A percentile compares a stretch with the other conserved stretches of the same genome.
phyloP scores from a whole-genome alignment of 306 rosid genomes.

The Gynostemma pentaphyllum region DNA sequence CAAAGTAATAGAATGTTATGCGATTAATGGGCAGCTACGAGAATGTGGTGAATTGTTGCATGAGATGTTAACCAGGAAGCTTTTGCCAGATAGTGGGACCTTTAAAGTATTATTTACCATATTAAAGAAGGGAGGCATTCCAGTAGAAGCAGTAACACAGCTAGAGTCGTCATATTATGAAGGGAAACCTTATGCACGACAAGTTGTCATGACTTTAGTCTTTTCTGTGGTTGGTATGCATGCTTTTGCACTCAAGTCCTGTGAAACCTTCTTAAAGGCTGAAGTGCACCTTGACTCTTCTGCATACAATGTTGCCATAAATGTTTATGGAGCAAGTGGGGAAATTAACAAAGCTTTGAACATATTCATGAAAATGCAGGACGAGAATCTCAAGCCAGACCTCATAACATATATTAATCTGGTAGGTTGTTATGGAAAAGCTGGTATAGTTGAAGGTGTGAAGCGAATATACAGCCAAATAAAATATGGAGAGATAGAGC shows the following conservation, averaged over 20 bases:
- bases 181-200: slow-evolving; percentile 62
- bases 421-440: slow-evolving; percentile 67
- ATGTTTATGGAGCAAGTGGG: slow-evolving; percentile 58
- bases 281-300: slow-evolving; percentile 43
- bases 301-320: slow-evolving; percentile 57
- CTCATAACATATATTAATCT: slow-evolving; percentile 53
- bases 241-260: slow-evolving; percentile 50
- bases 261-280: slow-evolving; percentile 35
- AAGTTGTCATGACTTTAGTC: slow-evolving; percentile 44
- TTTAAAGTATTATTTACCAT: slow-evolving; percentile 48
- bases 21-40: slow-evolving; percentile 41
- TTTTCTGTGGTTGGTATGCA: slow-evolving; percentile 76
- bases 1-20: slow-evolving; percentile 61
- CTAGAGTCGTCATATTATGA: slow-evolving; percentile 56
- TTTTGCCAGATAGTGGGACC: slow-evolving; percentile 57
- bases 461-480: slow-evolving; percentile 57
- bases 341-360: slow-evolving; percentile 53
- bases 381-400: slow-evolving; percentile 50
- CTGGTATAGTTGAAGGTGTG: slow-evolving; percentile 79
- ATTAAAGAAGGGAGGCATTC: slow-evolving; percentile 62
- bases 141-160: slow-evolving; percentile 66
- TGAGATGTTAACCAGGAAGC: slow-evolving; percentile 61
- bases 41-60: slow-evolving; percentile 67
- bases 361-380: slow-evolving; percentile 72
- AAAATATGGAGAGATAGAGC: slow-evolving; percentile 48